These are phyloP conservation scores for Ligustrum vulgare DNA, from an alignment of 257 asterid species.

Conservation along the genomic window DNA sequence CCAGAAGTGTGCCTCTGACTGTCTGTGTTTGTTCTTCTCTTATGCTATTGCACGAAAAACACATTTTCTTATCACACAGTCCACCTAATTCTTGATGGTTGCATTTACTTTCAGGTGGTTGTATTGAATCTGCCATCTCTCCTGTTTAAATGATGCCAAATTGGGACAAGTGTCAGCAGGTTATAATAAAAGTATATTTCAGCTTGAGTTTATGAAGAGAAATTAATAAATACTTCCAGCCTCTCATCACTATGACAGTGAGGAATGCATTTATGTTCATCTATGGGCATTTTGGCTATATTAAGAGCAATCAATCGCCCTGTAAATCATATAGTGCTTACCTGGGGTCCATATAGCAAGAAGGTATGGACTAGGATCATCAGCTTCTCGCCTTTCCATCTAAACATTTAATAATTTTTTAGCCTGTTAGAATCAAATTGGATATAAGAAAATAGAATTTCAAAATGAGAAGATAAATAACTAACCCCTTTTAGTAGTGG, in stretches of 20 bases:
- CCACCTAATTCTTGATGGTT: slow-evolving; percentile 46
- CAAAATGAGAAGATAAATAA: slow-evolving; percentile 31
- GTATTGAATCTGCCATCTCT: slow-evolving; percentile 72
- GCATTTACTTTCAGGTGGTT: slow-evolving; percentile 67
- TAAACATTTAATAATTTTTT: slow-evolving; percentile 28
- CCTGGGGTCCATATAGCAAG: slow-evolving; percentile 99
- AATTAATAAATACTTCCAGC: background rate
- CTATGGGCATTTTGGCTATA: background rate
- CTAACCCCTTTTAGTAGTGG: slow-evolving; percentile 74
- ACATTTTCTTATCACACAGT: slow-evolving; percentile 60
- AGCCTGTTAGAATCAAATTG: slow-evolving; percentile 30
- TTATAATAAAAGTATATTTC: background rate
- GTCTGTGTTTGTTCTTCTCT: slow-evolving; percentile 72
- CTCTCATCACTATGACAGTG: background rate
- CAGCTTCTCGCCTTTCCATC: slow-evolving; percentile 91
- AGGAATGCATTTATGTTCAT: background rate
- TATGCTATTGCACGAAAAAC: slow-evolving; percentile 62
- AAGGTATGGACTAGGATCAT: slow-evolving; percentile 97
- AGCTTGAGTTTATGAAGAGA: background rate
- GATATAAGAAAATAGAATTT: slow-evolving; percentile 10
- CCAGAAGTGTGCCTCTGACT: slow-evolving; percentile 96
- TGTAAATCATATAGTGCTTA: slow-evolving; percentile 23
- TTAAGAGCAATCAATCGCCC: background rate
- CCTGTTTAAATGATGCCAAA: slow-evolving; percentile 49
- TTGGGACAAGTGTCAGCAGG: slow-evolving; percentile 13